Evolutionary conservation across 2,329 filamentous ascomycete species (phyloP), one percentile per base, ranked within the genome.

Genomic region (Botrytis squamosa): DNA sequence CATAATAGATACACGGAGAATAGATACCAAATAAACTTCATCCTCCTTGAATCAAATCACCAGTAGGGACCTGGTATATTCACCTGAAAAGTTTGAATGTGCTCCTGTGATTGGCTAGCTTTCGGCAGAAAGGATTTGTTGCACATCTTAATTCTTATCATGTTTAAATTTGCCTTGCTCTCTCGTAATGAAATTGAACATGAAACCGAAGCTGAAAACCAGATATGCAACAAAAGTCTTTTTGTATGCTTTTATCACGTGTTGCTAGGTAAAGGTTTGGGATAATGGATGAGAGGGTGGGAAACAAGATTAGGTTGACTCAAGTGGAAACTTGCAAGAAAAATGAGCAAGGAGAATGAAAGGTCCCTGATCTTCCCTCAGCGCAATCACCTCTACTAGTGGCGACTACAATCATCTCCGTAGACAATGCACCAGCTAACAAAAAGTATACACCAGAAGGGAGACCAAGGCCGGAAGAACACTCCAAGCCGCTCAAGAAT

Each of bases 41-140:
- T 82, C 79, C 74, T 86, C 84, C 40, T 85, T 81, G 20, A 81
- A 81, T 83, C 66, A 81, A 1, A 86, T 83, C 1, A 85, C 79
- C 0, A 86, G 75, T 36, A 86, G 76, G 78, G 87, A 88, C 1
- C 85, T 83, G 0, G 84, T 84, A 75, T 87, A 88, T 6, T 81
- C 82, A 64, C 85, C 85, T 3, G 80, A 77, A 1, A 84, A 81
- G 78, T 86, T 63, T 18, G 12, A 63, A 40, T 3, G 14, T 18
- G n/a, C 18, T 33, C 6, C 52, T 29, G 8, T 57, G 6, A 29
- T 57, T 57, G 52, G 52, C 52, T 57, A 16, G 12, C n/a, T 57
- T 57, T 14, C 6, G 52, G 29, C 3, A 18, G n/a, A 29, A 18
- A 18, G 12, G 3, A 29, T 33, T 33, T 57, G n/a, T 57, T 29